Base-by-base conservation (phyloP, 2,329 filamentous ascomycete genomes). In the Venturia carpophila region DNA sequence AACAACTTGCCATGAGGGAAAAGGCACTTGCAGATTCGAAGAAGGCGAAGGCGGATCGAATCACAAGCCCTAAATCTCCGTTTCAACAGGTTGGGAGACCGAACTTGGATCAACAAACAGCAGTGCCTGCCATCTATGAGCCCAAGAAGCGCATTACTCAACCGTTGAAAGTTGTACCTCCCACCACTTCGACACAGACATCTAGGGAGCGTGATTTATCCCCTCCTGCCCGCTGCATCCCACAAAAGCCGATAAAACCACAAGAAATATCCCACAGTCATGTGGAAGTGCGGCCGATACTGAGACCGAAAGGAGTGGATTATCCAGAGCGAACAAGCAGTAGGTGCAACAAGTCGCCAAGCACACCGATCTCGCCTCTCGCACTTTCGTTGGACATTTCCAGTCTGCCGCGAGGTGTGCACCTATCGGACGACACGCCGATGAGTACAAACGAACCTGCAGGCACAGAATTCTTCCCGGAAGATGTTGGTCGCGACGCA, bases 1-100 rank as follows among this genome's bases (percentile, higher is more conserved):
- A 61, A 45, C 39, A 61, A 45, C 42, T 61, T 24, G 37, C 60
- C 6, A 61, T 61, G 60, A 34, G 60, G 13, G 39, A 61, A 61
- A 43, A 45, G 39, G 60, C 60, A 15, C 37, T 61, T 27, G 37
- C 39, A 17, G 60, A 61, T 27, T 42, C 60, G 5, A 61, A 61
- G 37, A 61, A 21, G 6, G 39, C 60, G 15, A 61, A 61, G 34
- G 39, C n/a, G 15, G 60, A 30, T 37, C 27, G 27, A 58, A 58
- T 15, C 5, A 37, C 27, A 58, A 37, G 30, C 5, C 15, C 52
- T 1, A 58, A 37, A 58, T 15, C 15, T 10, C 27, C 15, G 9
- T 1, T 11, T 37, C 52, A 37, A 21, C 27, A 37, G 30, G n/a
- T 6, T 37, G 52, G n/a, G 17, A 37, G 19, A 9, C 19, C 52